Percentiles rank a stretch among this genome's conserved stretches.
Evolutionary conservation across 2,329 filamentous ascomycete species (phyloP).

Genomic region (Volutella citrinella): DNA sequence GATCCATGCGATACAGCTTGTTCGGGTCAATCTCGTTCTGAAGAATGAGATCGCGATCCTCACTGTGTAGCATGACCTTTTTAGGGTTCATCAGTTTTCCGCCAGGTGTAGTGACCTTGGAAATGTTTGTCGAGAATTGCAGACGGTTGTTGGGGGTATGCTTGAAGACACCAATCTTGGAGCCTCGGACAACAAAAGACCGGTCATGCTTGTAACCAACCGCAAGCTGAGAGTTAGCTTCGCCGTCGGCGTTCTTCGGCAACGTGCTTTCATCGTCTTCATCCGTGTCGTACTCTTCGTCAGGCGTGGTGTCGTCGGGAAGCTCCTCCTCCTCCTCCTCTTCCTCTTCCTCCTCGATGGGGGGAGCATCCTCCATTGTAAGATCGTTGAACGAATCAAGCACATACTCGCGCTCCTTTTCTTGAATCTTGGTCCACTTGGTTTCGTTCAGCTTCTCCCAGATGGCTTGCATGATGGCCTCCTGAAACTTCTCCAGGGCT

Average conservation of each 20-base stretch:
- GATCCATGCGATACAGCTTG: constrained; percentile 93
- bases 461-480: constrained; percentile 89
- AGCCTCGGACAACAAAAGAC: constrained; percentile 93
- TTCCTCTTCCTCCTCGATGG: constrained; percentile 43
- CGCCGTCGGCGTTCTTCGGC: constrained; percentile 70
- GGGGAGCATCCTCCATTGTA: constrained; percentile 74
- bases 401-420: constrained; percentile 90
- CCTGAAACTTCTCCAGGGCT: constrained; percentile 81
- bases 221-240: constrained; percentile 88
- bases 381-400: constrained; percentile 94
- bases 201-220: constrained; percentile 97
- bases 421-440: constrained; percentile 92
- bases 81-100: constrained; percentile 89
- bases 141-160: constrained; percentile 90
- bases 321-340: constrained; percentile 55
- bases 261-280: constrained; percentile 74
- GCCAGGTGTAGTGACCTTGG: constrained; percentile 84
- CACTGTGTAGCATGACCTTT: constrained; percentile 94
- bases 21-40: constrained; percentile 83
- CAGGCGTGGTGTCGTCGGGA: constrained; percentile 62
- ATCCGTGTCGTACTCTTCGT: constrained; percentile 65
- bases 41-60: constrained; percentile 85
- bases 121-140: constrained; percentile 96
- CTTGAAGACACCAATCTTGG: constrained; percentile 98
- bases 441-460: constrained; percentile 95